These are phyloP conservation scores for Colletotrichum siamense DNA, from an alignment of 2,329 filamentous ascomycete genomes.

Conservation along the genomic window DNA sequence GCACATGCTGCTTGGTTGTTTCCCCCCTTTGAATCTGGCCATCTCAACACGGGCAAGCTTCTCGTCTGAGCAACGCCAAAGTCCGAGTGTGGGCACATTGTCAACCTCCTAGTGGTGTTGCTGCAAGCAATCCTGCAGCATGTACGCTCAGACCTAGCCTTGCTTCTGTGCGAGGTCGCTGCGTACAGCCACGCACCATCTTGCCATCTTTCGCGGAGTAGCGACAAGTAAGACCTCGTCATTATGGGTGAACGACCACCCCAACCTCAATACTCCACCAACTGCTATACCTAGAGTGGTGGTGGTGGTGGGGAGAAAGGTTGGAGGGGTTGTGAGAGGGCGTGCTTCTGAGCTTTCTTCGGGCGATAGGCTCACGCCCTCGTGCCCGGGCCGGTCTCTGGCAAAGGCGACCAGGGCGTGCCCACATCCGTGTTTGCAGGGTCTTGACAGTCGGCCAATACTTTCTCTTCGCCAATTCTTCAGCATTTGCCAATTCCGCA, in stretches of 20 bases:
- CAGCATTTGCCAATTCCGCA: constrained; percentile 10
- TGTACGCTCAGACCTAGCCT: constrained; percentile 19
- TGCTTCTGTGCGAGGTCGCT: constrained; percentile 9
- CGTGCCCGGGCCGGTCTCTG: background rate
- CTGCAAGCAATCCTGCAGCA: constrained; percentile 24
- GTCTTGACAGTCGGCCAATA: background rate
- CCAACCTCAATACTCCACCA: constrained; percentile 1
- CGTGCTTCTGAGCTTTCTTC: background rate
- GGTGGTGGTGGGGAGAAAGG: background rate
- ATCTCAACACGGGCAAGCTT: background rate
- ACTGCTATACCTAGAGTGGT: background rate
- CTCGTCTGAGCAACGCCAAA: background rate
- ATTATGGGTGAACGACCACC: background rate
- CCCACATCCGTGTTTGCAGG: constrained; percentile 13
- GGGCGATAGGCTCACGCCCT: background rate
- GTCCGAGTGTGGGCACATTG: background rate
- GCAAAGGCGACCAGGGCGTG: constrained; percentile 1
- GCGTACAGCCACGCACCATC: constrained; percentile 7
- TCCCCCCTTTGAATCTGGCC: background rate
- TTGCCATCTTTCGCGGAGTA: background rate
- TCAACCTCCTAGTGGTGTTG: background rate
- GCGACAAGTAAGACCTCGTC: background rate
- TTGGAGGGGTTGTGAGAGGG: background rate
- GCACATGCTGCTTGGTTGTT: background rate
- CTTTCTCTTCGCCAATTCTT: constrained; percentile 3